phyloP scores from a whole-genome alignment of 306 rosid genomes.

The Cyclanthera cordifolia region DNA sequence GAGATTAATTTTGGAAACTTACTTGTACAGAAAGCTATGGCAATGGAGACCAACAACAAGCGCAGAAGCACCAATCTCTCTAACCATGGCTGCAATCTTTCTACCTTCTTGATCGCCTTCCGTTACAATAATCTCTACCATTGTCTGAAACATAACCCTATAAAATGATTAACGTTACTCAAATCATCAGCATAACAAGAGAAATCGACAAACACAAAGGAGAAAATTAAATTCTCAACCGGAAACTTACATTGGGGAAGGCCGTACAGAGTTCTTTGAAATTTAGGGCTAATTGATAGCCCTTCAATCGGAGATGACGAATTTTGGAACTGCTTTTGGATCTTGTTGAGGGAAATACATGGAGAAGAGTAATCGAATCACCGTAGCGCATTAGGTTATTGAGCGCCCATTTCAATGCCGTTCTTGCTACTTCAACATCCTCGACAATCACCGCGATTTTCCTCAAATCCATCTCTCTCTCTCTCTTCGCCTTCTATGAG shows the following conservation, averaged over 20 bases:
- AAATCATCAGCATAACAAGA: neutral
- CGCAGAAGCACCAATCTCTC: conserved; percentile 58
- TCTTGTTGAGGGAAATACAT: conserved; percentile 44
- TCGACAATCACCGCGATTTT: conserved; percentile 77
- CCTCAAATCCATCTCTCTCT: conserved; percentile 50
- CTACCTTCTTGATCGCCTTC: conserved; percentile 70
- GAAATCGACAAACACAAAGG: neutral
- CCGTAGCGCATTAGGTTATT: conserved; percentile 57
- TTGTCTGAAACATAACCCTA: conserved; percentile 76
- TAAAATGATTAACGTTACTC: conserved; percentile 1
- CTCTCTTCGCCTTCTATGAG: conserved; percentile 14
- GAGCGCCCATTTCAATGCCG: conserved; percentile 76
- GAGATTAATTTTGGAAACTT: conserved; percentile 19
- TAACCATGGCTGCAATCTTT: conserved; percentile 46
- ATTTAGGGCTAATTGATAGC: conserved; percentile 68
- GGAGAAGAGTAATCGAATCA: conserved; percentile 67
- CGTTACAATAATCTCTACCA: conserved; percentile 76
- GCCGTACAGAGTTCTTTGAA: conserved; percentile 59
- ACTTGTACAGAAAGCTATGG: conserved; percentile 87
- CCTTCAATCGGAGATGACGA: conserved; percentile 55
- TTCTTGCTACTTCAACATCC: conserved; percentile 74
- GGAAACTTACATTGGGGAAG: conserved; percentile 43
- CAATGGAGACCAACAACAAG: conserved; percentile 86
- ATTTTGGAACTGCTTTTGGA: conserved; percentile 44
- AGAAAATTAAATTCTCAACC: neutral